Percentiles rank a stretch among this genome's conserved stretches.
Evolutionary conservation across 306 rosid genomes (phyloP).

Genomic region (Citrullus mucosospermus): DNA sequence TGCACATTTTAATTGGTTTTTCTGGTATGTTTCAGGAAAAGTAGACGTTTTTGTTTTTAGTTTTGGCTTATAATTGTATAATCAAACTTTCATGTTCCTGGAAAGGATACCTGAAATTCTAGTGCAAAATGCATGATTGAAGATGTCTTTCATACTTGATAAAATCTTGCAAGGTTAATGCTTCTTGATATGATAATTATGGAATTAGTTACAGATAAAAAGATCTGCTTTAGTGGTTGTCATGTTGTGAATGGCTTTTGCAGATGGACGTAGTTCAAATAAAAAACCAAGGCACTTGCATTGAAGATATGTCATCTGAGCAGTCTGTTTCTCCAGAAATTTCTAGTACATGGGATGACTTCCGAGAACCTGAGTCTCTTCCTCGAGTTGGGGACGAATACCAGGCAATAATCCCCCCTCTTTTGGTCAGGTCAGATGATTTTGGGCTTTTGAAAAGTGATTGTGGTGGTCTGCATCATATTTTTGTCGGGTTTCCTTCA

Average conservation of each 20-base stretch:
- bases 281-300: slow-evolving; percentile 20
- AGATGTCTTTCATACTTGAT: neutral
- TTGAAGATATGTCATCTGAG: slow-evolving; percentile 29
- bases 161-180: neutral
- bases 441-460: slow-evolving; percentile 15
- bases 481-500: slow-evolving; percentile 43
- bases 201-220: neutral
- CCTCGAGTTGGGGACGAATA: slow-evolving; percentile 64
- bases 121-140: neutral
- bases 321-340: slow-evolving; percentile 32
- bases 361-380: slow-evolving; percentile 46
- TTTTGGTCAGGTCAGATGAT: slow-evolving; percentile 30
- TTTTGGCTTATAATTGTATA: neutral
- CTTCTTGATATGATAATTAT: neutral
- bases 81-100: neutral
- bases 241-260: neutral
- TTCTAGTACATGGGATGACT: slow-evolving; percentile 34
- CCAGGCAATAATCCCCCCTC: slow-evolving; percentile 56
- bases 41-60: neutral
- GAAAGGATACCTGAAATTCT: neutral
- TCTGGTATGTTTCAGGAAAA: neutral
- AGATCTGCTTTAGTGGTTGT: neutral
- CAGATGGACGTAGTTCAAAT: slow-evolving; percentile 48
- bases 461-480: slow-evolving; percentile 18
- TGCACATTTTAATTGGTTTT: neutral